A percentile compares a stretch with the other conserved stretches of the same genome.
Conservation (phyloP, 306 rosid genomes). For the Prinsepia uniflora region DNA sequence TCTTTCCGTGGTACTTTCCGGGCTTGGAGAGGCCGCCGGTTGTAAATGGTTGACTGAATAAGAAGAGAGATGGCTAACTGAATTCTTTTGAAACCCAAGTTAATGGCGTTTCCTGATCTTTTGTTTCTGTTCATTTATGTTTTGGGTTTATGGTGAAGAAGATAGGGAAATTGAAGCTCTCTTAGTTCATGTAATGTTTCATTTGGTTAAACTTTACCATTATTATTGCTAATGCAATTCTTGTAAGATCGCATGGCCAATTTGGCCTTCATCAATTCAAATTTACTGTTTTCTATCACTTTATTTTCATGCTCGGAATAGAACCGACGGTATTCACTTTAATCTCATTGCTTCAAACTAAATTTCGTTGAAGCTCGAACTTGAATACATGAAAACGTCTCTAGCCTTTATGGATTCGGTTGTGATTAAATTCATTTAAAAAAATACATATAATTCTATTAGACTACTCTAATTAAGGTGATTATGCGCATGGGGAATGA, state of each 20-base stretch:
- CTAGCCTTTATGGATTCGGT: no score
- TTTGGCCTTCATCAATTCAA: background rate
- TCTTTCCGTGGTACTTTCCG: constrained; percentile 16
- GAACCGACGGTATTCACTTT: no score
- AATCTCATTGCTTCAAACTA: no score
- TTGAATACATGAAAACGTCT: no score
- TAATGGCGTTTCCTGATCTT: constrained; percentile 21
- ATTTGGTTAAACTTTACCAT: background rate
- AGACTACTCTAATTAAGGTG: no score
- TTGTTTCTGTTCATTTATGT: background rate
- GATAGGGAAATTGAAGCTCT: constrained; percentile 7
- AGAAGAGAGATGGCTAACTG: constrained; percentile 23
- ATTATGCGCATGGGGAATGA: no score
- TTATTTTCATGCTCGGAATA: no score
- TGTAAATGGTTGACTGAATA: constrained; percentile 24
- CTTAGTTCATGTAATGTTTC: background rate
- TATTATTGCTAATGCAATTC: constrained; percentile 13
- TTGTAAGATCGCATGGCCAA: constrained; percentile 5
- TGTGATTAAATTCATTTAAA: no score
- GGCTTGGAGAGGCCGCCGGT: constrained; percentile 13
- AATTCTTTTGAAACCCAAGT: constrained; percentile 24
- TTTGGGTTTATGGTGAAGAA: background rate
- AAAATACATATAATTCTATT: no score
- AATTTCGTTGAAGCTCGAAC: no score
- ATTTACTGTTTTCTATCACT: background rate